These are phyloP conservation scores for Cotoneaster glaucophyllus DNA, from an alignment of 306 rosid species.

Conservation along the genomic window DNA sequence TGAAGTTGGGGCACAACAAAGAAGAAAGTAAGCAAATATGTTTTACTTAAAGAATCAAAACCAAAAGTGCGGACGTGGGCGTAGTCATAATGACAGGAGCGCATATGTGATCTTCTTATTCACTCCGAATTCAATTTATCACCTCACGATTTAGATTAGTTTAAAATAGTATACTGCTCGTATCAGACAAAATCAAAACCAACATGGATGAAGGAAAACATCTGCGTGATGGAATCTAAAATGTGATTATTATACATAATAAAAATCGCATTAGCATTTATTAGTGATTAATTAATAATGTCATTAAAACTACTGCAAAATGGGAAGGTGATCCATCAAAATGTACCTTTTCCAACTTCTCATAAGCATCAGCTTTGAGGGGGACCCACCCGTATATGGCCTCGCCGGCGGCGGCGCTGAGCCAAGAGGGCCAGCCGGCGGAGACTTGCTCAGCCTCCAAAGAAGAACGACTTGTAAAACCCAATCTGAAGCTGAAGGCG, in stretches of 20 bases:
- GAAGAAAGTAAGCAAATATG: too few relatives aligned
- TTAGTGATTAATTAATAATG: too few relatives aligned
- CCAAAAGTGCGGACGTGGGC: too few relatives aligned
- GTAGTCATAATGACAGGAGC: too few relatives aligned
- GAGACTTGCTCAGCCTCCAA: conserved; percentile 78
- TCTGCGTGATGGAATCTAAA: background rate
- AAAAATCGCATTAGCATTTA: too few relatives aligned
- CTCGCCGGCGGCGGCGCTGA: conserved; percentile 65
- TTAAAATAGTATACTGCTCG: too few relatives aligned
- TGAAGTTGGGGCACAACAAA: too few relatives aligned
- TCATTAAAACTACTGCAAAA: background rate
- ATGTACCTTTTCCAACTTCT: conserved; percentile 81
- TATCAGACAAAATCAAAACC: too few relatives aligned
- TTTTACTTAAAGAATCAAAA: too few relatives aligned
- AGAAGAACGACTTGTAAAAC: conserved; percentile 29
- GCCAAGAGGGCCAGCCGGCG: conserved; percentile 99
- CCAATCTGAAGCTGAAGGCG: conserved; percentile 44
- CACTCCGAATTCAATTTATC: too few relatives aligned
- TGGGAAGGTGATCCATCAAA: background rate
- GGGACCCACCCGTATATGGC: conserved; percentile 94
- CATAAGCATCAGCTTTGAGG: conserved; percentile 82
- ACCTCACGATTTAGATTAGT: too few relatives aligned
- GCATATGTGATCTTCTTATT: too few relatives aligned
- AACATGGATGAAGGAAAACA: background rate
- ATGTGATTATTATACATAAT: background rate